These are phyloP conservation scores for Neurospora pannonica DNA, from an alignment of 495 filamentous ascomycete genomes.

Conservation along the genomic window DNA sequence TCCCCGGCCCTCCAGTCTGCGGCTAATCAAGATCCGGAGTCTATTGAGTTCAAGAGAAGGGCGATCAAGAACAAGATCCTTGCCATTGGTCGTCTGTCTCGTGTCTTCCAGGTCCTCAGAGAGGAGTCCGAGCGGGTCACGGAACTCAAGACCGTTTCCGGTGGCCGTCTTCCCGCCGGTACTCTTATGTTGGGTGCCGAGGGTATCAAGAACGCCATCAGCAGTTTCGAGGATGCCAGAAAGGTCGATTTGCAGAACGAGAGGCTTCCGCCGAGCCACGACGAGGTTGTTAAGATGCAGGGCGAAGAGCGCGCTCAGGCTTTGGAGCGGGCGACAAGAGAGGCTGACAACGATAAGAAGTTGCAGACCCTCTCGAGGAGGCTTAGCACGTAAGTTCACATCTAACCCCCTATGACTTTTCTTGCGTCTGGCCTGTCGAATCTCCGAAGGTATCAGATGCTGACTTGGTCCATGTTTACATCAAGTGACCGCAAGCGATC, in stretches of 20 bases:
- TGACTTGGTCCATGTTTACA: not conserved
- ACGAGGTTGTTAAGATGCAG: slow-evolving; percentile 74
- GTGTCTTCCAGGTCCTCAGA: slow-evolving; percentile 96
- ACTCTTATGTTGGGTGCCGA: slow-evolving; percentile 97
- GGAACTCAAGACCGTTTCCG: slow-evolving; percentile 92
- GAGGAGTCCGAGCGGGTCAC: slow-evolving; percentile 96
- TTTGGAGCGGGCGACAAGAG: slow-evolving; percentile 68
- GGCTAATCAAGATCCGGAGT: slow-evolving; percentile 58
- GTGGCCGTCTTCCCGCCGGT: slow-evolving; percentile 85
- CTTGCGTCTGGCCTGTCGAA: not conserved
- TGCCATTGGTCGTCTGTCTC: slow-evolving; percentile 90
- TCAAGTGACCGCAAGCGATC: slow-evolving; percentile 22
- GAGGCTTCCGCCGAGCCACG: slow-evolving; percentile 79
- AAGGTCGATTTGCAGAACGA: slow-evolving; percentile 98
- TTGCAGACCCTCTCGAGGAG: slow-evolving; percentile 76
- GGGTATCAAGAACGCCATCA: slow-evolving; percentile 98
- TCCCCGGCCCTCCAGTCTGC: slow-evolving; percentile 53
- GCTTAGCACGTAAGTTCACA: slow-evolving; percentile 81
- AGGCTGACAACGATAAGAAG: slow-evolving; percentile 85
- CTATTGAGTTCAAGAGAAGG: slow-evolving; percentile 81
- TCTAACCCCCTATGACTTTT: not conserved
- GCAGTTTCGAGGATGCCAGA: slow-evolving; percentile 91
- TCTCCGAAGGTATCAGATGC: not conserved
- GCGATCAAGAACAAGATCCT: slow-evolving; percentile 99
- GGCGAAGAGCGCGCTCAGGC: slow-evolving; percentile 73